Evolutionary conservation across 345 rosid species (phyloP), one percentile per base, ranked within the genome.

Genomic region (Sisymbrium altissimum): DNA sequence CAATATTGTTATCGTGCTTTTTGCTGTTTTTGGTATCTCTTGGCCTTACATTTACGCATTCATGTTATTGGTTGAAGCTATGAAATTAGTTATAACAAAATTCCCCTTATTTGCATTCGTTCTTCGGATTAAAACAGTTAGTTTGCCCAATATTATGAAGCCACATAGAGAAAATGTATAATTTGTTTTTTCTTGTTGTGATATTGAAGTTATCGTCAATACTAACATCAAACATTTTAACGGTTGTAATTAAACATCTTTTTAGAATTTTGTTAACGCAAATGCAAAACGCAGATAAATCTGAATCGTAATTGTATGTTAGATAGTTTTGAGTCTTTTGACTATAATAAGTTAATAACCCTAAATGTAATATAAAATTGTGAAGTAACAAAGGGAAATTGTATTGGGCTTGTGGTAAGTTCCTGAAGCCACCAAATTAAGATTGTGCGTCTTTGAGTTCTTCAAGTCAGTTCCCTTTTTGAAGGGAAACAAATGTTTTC

Each of bases 1-100:
- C 44, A 14, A 9, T 29, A n/a, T 19, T 14, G 21, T 65, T 49
- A 15, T 53, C 38, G 53, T 69, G 58, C 63, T 68, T 75, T 75
- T 60, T 60, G 21, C 70, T 75, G 57, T 32, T 15, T 68, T 68
- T 61, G 70, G 79, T 69, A 76, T 76, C 61, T 69, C 74, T 69
- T 76, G 64, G 79, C 79, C 70, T 76, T 69, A 62, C 7, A 76
- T 62, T 76, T 69, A 76, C 79, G 79, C 79, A 69, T 69, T 62
- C 70, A 33, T 76, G 35, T 69, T 33, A 76, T 62, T 68, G 74
- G 79, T 13, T 44, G 59, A 44, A 52, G 73, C 64, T 15, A 53
- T 6, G 13, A 66, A 56, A 6, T 19, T 46, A 48, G 17, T 46
- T 44, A 6, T 10, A 49, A 60, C 50, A 36, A 7, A 49, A 48